Conservation (phyloP, 305 asterid genomes). For the Vinca major region DNA sequence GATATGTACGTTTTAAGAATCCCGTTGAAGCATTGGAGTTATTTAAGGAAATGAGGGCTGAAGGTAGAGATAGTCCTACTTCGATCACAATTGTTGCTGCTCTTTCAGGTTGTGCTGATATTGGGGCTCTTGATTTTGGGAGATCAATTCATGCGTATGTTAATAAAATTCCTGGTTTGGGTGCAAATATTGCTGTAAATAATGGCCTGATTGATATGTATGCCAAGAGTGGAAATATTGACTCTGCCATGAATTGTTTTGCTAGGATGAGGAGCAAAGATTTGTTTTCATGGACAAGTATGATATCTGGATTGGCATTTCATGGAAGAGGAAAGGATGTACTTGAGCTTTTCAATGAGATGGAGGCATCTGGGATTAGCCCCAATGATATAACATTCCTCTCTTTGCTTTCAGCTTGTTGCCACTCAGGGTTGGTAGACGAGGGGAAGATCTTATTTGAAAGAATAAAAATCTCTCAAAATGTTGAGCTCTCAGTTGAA, state of each 20-base stretch:
- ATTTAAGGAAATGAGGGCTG: constrained; percentile 46
- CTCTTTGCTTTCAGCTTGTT: constrained; percentile 60
- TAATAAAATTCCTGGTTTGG: constrained; percentile 41
- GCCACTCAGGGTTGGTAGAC: constrained; percentile 57
- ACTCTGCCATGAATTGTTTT: constrained; percentile 41
- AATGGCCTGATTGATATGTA: constrained; percentile 76
- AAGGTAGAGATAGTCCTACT: constrained; percentile 42
- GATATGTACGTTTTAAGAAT: constrained; percentile 48
- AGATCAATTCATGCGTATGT: constrained; percentile 50
- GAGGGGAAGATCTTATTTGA: constrained; percentile 55
- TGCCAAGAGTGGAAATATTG: constrained; percentile 56
- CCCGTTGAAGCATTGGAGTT: constrained; percentile 46
- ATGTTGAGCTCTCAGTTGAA: constrained; percentile 38
- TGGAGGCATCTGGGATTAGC: constrained; percentile 45
- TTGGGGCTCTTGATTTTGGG: constrained; percentile 68
- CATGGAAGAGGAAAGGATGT: constrained; percentile 57
- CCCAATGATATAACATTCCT: constrained; percentile 61
- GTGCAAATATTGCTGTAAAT: constrained; percentile 38
- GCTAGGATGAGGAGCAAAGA: constrained; percentile 41
- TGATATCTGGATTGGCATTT: constrained; percentile 61
- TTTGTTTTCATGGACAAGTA: constrained; percentile 61
- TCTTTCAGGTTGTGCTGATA: constrained; percentile 81
- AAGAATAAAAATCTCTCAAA: constrained; percentile 22
- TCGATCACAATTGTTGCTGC: constrained; percentile 55
- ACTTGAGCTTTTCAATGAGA: constrained; percentile 41